Evolutionary conservation across 2,329 filamentous ascomycete species (phyloP), one percentile per base, ranked within the genome.

Genomic region (Trichoderma sp.): DNA sequence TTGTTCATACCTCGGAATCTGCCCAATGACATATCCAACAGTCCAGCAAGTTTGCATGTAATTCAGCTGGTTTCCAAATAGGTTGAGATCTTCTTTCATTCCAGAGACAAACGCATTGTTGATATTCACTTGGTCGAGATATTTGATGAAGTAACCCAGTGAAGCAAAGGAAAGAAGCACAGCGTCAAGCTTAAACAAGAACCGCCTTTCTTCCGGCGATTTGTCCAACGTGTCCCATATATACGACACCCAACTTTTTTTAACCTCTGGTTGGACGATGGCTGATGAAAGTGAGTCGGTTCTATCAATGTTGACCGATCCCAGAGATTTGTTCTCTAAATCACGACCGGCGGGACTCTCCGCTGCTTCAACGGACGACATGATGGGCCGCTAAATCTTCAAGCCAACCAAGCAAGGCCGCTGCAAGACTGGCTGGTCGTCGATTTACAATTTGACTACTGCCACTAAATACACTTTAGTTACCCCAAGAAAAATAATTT

Each of bases 11-110:
- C 74, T 77, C 1, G 80, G 79, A 58, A 78, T 75, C 65, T 81
- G 77, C 10, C 80, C 79, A 77, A 89, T 78, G 0, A 88, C 83
- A 71, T 90, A 90, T 31, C 88, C 88, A 2, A 87, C 81, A 0
- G 85, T 89, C 83, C 86, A 90, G 47, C 82, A 82, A 0, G 86
- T 84, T 70, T 78, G 76, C 73, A 82, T 76, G 49, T 87, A 85
- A 71, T 88, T 88, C n/a, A 88, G 80, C 66, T 76, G 72, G 47
- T 77, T 75, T 5, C 75, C 75, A 49, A 83, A 80, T 59, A 88
- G 79, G 2, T 78, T 74, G 0, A 88, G 76, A 65, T 88, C 86
- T 72, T 87, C 83, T 74, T 87, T 82, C 84, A 81, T 81, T 4
- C 79, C 79, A 0, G 75, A 81, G 0, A 82, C 80, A 40, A 78